Evolutionary conservation across 2,329 filamentous ascomycete species (phyloP).

Genomic region (Pseudogymnoascus sp.): DNA sequence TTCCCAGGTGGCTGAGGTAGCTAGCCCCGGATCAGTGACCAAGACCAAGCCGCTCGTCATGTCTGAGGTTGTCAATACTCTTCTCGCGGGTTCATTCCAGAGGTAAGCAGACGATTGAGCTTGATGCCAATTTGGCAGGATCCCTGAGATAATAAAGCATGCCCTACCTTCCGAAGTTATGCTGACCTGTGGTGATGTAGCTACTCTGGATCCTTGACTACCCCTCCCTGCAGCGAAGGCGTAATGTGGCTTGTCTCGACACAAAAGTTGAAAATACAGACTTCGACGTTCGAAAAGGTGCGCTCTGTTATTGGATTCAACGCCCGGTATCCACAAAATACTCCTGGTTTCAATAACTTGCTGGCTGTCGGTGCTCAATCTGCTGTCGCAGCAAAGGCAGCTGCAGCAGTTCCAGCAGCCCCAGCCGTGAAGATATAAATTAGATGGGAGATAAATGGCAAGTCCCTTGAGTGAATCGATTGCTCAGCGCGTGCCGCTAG

Average conservation of each 20-base stretch:
- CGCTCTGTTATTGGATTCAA: conserved; percentile 50
- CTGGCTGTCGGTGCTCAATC: conserved; percentile 22
- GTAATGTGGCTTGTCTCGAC: conserved; percentile 46
- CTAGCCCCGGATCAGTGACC: conserved; percentile 35
- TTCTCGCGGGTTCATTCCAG: conserved; percentile 17
- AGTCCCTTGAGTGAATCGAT: not conserved
- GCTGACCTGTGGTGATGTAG: conserved; percentile 21
- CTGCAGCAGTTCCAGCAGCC: not conserved
- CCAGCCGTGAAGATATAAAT: not conserved
- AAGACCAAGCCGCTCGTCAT: conserved; percentile 37
- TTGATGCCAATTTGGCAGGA: not conserved
- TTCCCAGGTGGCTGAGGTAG: conserved; percentile 34
- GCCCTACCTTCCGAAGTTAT: not conserved
- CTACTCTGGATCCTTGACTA: conserved; percentile 54
- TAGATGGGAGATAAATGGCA: not conserved
- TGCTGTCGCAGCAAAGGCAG: not conserved
- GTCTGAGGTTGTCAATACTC: conserved; percentile 34
- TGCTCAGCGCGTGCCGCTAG: not conserved
- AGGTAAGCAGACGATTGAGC: conserved; percentile 13
- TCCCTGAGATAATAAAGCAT: not conserved
- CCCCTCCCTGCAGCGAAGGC: conserved; percentile 52
- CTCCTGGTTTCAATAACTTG: conserved; percentile 38
- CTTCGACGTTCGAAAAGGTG: conserved; percentile 42
- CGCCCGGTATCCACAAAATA: conserved; percentile 45
- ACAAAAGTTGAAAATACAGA: conserved; percentile 39